phyloP scores from a whole-genome alignment of 345 rosid species.

The Boechera retrofracta region DNA sequence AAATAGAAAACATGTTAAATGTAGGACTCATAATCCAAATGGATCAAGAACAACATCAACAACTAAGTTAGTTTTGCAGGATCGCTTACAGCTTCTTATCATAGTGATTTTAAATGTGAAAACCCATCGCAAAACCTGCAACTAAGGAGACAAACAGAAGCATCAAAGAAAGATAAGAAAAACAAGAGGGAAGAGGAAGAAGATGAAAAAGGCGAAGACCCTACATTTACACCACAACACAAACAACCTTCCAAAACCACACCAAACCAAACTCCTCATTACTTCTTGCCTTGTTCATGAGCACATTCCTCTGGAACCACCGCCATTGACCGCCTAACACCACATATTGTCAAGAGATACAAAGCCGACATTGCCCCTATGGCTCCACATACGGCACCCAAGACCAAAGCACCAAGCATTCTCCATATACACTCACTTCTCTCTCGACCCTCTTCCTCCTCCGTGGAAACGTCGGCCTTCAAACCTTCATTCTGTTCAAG shows the following conservation, averaged over 20 bases:
- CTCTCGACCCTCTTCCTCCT: background rate
- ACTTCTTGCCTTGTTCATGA: slow-evolving; percentile 59
- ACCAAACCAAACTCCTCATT: slow-evolving; percentile 22
- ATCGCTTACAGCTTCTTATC: slow-evolving; percentile 33
- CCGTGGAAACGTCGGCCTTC: background rate
- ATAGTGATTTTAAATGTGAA: slow-evolving; percentile 48
- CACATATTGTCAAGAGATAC: slow-evolving; percentile 65
- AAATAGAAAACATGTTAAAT: slow-evolving; percentile 6
- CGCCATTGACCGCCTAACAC: slow-evolving; percentile 62
- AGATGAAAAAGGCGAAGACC: slow-evolving; percentile 15
- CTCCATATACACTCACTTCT: slow-evolving; percentile 54
- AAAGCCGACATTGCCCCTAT: slow-evolving; percentile 58
- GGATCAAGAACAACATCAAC: slow-evolving; percentile 3
- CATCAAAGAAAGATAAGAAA: background rate
- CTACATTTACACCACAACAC: slow-evolving; percentile 58
- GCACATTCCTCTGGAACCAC: slow-evolving; percentile 72
- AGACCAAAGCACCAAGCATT: slow-evolving; percentile 60
- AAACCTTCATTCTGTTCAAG: slow-evolving; percentile 53
- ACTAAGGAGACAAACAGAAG: slow-evolving; percentile 36
- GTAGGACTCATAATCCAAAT: background rate
- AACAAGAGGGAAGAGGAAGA: slow-evolving; percentile 15
- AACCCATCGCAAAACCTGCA: slow-evolving; percentile 49
- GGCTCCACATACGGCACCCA: slow-evolving; percentile 70
- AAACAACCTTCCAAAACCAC: slow-evolving; percentile 29
- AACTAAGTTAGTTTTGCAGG: slow-evolving; percentile 1